Conservation (phyloP, 495 filamentous ascomycete species). For the Aspergillus taichungensis region DNA sequence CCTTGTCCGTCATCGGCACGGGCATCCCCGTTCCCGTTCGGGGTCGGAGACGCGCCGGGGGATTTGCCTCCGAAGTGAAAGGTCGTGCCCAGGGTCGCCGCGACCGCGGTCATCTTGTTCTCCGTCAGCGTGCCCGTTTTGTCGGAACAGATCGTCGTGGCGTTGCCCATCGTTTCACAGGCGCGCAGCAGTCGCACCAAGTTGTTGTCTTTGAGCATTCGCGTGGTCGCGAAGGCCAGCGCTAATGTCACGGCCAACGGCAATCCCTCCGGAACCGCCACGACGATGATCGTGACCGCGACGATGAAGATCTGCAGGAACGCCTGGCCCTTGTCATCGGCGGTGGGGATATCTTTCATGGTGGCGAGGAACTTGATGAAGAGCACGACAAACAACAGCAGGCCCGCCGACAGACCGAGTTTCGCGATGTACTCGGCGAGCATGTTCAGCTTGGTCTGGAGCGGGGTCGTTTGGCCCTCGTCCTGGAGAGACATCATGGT, state of each 20-base stretch:
- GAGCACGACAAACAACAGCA: conserved; percentile 81
- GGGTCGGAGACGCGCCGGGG: conserved; percentile 4
- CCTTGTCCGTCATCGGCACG: conserved; percentile 3
- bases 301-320: conserved; percentile 94
- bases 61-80: conserved; percentile 59
- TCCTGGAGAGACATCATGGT: conserved; percentile 91
- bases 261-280: conserved; percentile 89
- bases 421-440: conserved; percentile 93
- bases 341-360: conserved; percentile 45
- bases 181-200: conserved; percentile 83
- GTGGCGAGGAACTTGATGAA: conserved; percentile 81
- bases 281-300: conserved; percentile 89
- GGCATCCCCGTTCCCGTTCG: conserved; percentile 1
- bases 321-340: conserved; percentile 70
- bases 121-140: conserved; percentile 94
- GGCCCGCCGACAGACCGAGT: conserved; percentile 72
- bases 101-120: conserved; percentile 85
- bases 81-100: conserved; percentile 61
- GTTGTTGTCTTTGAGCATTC: conserved; percentile 95
- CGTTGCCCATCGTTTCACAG: conserved; percentile 99
- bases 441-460: conserved; percentile 85
- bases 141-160: conserved; percentile 91
- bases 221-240: conserved; percentile 85
- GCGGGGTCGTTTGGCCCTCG: conserved; percentile 84
- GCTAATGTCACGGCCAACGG: conserved; percentile 90